Evolutionary conservation across 192 early-diverging fungal species (phyloP).

Genomic region (Backusella mclennaniae): DNA sequence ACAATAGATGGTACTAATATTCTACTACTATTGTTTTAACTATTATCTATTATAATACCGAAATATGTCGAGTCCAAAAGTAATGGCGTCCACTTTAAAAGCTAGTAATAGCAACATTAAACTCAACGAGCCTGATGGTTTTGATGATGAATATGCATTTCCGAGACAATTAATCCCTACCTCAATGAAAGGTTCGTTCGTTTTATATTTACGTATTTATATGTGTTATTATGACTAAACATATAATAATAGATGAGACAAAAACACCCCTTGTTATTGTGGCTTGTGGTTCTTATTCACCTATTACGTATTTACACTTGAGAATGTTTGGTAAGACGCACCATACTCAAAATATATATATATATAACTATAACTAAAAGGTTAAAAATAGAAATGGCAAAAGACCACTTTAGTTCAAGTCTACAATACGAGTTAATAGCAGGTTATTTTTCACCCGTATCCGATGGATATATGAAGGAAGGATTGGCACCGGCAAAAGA

Average conservation of each 20-base stretch:
- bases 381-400: slow-evolving; percentile 78
- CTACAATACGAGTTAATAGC: slow-evolving; percentile 84
- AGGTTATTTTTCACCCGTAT: slow-evolving; percentile 97
- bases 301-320: slow-evolving; percentile 95
- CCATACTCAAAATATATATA: no score
- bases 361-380: not conserved
- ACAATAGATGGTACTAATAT: not conserved
- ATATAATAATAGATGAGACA: slow-evolving; percentile 51
- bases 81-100: slow-evolving; percentile 23
- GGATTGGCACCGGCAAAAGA: slow-evolving; percentile 86
- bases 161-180: slow-evolving; percentile 23
- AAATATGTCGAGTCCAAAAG: slow-evolving; percentile 23
- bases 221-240: not conserved
- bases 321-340: slow-evolving; percentile 92
- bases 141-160: slow-evolving; percentile 27
- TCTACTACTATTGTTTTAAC: slow-evolving; percentile 16
- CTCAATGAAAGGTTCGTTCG: slow-evolving; percentile 22
- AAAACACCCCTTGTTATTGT: slow-evolving; percentile 88
- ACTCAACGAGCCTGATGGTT: not conserved
- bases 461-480: slow-evolving; percentile 90
- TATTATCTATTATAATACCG: not conserved
- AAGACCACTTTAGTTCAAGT: slow-evolving; percentile 78
- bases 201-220: not conserved
- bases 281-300: slow-evolving; percentile 96
- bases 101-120: not conserved